A percentile compares a stretch with the other conserved stretches of the same genome.
phyloP scores from a whole-genome alignment of 2,329 filamentous ascomycete genomes.

The Fusarium xyrophilum region DNA sequence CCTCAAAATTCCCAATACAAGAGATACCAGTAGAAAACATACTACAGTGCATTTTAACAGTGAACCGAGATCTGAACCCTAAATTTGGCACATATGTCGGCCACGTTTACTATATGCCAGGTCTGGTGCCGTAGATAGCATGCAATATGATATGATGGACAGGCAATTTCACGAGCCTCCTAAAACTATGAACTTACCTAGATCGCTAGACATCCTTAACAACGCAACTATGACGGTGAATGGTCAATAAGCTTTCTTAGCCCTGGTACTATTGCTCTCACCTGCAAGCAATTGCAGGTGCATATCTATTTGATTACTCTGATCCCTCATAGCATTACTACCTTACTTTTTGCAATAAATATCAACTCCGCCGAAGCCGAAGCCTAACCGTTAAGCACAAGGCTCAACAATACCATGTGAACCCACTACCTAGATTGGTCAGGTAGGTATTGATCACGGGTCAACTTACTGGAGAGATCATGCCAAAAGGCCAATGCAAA shows the following conservation, averaged over 20 bases:
- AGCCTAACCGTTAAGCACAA: neutral
- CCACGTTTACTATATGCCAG: neutral
- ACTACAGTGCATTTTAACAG: neutral
- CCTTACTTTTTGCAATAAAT: neutral
- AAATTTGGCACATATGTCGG: neutral
- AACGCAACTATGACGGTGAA: neutral
- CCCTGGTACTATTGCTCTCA: neutral
- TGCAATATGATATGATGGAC: neutral
- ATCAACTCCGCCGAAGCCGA: neutral
- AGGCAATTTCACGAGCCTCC: neutral
- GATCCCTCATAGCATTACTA: neutral
- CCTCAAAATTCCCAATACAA: neutral
- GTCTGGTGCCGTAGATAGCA: neutral
- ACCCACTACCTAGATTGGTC: neutral
- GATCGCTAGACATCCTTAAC: neutral
- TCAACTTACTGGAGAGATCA: neutral
- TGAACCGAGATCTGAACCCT: neutral
- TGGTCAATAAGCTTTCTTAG: neutral
- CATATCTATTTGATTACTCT: neutral
- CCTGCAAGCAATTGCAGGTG: neutral
- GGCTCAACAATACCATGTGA: constrained; percentile 4
- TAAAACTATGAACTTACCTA: neutral
- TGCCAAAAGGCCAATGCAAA: neutral
- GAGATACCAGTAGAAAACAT: neutral
- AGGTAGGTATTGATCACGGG: neutral